Conservation (phyloP, 352 stramenopile genomes). For the Nothophytophthora sp. region DNA sequence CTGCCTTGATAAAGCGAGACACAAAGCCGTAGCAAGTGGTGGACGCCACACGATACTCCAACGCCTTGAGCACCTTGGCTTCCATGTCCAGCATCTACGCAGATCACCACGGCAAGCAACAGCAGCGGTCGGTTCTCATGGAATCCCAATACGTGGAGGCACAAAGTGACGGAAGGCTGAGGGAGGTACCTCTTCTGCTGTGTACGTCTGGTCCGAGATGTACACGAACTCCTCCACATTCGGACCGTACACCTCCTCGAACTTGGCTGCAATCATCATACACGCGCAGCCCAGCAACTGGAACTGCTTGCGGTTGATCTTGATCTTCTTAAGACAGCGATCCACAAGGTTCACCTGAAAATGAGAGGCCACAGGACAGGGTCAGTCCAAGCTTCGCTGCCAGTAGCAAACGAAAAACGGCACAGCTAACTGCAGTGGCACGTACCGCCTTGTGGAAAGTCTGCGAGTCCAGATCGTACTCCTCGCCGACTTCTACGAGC, state of each 20-base stretch:
- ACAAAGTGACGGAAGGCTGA: neutral
- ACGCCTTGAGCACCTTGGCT: constrained; percentile 64
- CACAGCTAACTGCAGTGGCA: neutral
- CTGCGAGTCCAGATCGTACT: constrained; percentile 83
- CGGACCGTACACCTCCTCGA: constrained; percentile 96
- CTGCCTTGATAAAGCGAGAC: constrained; percentile 57
- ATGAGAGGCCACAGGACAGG: too few species aligned
- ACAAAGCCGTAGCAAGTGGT: constrained; percentile 82
- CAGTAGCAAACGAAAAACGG: neutral
- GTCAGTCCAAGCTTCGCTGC: neutral
- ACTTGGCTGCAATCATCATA: constrained; percentile 97
- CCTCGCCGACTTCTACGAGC: constrained; percentile 93
- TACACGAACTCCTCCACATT: constrained; percentile 96
- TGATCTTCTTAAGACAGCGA: constrained; percentile 75
- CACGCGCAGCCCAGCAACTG: constrained; percentile 96
- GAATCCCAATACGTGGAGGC: too few species aligned
- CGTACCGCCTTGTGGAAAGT: constrained; percentile 83
- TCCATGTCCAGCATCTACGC: constrained; percentile 85
- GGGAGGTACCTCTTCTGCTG: constrained; percentile 61
- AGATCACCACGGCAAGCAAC: constrained; percentile 6
- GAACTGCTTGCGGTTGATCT: constrained; percentile 91
- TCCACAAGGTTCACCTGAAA: constrained; percentile 81
- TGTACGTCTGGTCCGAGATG: constrained; percentile 97
- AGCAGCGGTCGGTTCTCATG: neutral
- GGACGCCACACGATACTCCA: constrained; percentile 77